Evolutionary conservation across 176 grass and related monocot genomes (phyloP).

Genomic region (Ananas comosus): DNA sequence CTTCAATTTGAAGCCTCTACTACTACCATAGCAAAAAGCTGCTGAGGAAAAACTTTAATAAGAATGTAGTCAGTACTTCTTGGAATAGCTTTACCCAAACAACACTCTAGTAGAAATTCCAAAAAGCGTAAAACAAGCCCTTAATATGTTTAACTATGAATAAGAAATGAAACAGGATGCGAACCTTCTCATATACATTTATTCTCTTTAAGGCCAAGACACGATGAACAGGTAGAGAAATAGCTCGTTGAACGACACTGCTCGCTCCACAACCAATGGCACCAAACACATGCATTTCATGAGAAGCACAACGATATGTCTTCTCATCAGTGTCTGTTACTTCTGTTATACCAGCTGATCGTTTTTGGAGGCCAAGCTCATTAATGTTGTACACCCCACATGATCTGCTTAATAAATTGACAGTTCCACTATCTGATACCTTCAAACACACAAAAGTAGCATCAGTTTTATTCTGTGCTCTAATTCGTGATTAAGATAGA

Average conservation of each 20-base stretch:
- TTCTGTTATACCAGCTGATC: slow-evolving; percentile 27
- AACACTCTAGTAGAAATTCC: background rate
- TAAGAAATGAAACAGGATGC: slow-evolving; percentile 11
- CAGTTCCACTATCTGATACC: slow-evolving; percentile 70
- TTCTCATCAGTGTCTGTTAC: slow-evolving; percentile 51
- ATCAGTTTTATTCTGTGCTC: too few relatives aligned
- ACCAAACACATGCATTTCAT: slow-evolving; percentile 93
- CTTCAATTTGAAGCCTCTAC: too few relatives aligned
- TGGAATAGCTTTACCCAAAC: too few relatives aligned
- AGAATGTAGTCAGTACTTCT: too few relatives aligned
- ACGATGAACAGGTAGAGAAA: slow-evolving; percentile 73
- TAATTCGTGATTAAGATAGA: too few relatives aligned
- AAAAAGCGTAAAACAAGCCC: background rate
- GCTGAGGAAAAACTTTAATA: too few relatives aligned
- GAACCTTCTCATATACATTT: slow-evolving; percentile 90
- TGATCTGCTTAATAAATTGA: slow-evolving; percentile 89
- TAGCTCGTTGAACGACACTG: slow-evolving; percentile 79
- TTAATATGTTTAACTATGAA: background rate
- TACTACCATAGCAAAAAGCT: too few relatives aligned
- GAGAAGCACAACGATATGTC: slow-evolving; percentile 72
- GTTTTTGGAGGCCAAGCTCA: slow-evolving; percentile 69
- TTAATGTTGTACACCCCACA: slow-evolving; percentile 93
- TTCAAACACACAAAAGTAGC: slow-evolving; percentile 22
- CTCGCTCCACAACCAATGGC: slow-evolving; percentile 85
- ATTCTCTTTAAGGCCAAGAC: slow-evolving; percentile 90